Evolutionary conservation across 129 eudicot genomes (phyloP).

Genomic region (sunflower (Helianthus annuus)): HanXRQr2.0-SUNRISE NC_035435.2:121085044-121085543

Average conservation of each 20-base stretch:
- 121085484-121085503: constrained; percentile 99
- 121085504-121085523: constrained; percentile 93
- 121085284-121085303: constrained; percentile 79
- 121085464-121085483: constrained; percentile 93
- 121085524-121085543: constrained; percentile 97
- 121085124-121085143: constrained; percentile 82
- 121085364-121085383: constrained; percentile 87
- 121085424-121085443: constrained; percentile 83
- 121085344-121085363: constrained; percentile 75
- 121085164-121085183: constrained; percentile 98
- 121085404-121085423: constrained; percentile 72
- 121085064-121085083: constrained; percentile 93
- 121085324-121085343: constrained; percentile 92
- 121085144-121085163: constrained; percentile 91
- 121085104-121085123: constrained; percentile 96
- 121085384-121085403: constrained; percentile 87
- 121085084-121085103: constrained; percentile 89
- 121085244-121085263: constrained; percentile 97
- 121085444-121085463: constrained; percentile 99
- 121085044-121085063: constrained; percentile 98
- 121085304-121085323: constrained; percentile 93
- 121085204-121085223: constrained; percentile 93
- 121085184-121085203: constrained; percentile 98
- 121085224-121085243: constrained; percentile 93
- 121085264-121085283: constrained; percentile 92